Evolutionary conservation across 2,329 filamentous ascomycete genomes (phyloP).

Genomic region (Trichophyton benhamiae): DNA sequence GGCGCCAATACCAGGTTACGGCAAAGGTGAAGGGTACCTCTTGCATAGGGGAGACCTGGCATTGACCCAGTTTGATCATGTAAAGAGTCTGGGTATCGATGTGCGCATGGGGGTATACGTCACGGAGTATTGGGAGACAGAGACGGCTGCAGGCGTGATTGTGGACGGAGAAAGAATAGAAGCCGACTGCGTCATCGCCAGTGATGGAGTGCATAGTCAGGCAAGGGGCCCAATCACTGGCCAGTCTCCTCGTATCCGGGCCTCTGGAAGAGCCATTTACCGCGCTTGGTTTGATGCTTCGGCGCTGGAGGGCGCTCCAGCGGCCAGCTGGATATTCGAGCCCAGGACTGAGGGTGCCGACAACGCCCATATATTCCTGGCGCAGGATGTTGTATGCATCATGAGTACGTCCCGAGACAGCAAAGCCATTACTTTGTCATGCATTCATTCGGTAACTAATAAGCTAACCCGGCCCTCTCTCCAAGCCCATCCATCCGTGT

Average conservation of each 20-base stretch:
- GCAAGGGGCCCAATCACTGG: constrained; percentile 2
- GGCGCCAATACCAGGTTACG: constrained; percentile 4
- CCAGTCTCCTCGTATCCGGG: neutral
- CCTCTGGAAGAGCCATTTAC: neutral
- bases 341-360: neutral
- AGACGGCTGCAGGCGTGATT: constrained; percentile 6
- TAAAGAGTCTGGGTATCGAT: constrained; percentile 3
- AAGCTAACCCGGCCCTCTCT: no score
- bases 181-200: constrained; percentile 8
- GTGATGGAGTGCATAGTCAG: constrained; percentile 6
- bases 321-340: neutral
- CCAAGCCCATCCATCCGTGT: no score
- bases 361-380: neutral
- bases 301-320: neutral
- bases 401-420: neutral
- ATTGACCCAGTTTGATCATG: constrained; percentile 5
- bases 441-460: neutral
- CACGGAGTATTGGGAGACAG: constrained; percentile 10
- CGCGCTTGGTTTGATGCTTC: neutral
- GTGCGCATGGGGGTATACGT: constrained; percentile 3
- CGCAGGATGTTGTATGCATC: neutral
- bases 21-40: constrained; percentile 7
- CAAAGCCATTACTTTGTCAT: neutral
- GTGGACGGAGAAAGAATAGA: constrained; percentile 7
- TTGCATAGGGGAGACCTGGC: constrained; percentile 5